Evolutionary conservation across 2,329 filamentous ascomycete genomes (phyloP).

Genomic region (Eurotiales sp.): DNA sequence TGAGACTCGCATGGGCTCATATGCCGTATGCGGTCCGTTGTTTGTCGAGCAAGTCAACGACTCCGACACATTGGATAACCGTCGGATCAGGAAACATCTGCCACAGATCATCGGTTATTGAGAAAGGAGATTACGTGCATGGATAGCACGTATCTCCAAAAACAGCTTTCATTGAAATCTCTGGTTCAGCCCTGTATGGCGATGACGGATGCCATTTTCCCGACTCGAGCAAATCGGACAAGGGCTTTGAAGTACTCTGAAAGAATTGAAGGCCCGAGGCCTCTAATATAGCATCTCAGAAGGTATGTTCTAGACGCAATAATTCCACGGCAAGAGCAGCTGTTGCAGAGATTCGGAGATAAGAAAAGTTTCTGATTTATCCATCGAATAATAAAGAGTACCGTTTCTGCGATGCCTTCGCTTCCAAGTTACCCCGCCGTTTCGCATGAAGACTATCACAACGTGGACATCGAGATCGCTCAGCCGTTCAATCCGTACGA

Average conservation of each 20-base stretch:
- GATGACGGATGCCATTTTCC: too few relatives aligned
- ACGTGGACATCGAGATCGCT: neutral
- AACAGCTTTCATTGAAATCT: neutral
- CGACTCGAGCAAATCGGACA: too few relatives aligned
- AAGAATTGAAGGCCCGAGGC: too few relatives aligned
- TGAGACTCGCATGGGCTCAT: too few relatives aligned
- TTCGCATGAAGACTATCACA: neutral
- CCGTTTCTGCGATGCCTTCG: neutral
- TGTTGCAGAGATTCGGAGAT: too few relatives aligned
- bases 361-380: too few relatives aligned
- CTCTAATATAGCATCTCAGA: too few relatives aligned
- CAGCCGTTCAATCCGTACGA: conserved; percentile 36
- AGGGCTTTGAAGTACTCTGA: too few relatives aligned
- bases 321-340: too few relatives aligned
- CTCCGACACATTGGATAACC: neutral
- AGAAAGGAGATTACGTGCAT: neutral
- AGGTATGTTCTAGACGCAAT: neutral
- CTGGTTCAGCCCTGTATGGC: neutral
- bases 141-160: neutral
- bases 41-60: neutral
- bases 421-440: neutral
- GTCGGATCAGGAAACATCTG: neutral
- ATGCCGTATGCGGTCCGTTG: too few relatives aligned
- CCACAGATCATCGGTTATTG: too few relatives aligned
- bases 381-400: too few relatives aligned